Conservation (phyloP, 2,329 filamentous ascomycete species). For the Penicillium sp. region DNA sequence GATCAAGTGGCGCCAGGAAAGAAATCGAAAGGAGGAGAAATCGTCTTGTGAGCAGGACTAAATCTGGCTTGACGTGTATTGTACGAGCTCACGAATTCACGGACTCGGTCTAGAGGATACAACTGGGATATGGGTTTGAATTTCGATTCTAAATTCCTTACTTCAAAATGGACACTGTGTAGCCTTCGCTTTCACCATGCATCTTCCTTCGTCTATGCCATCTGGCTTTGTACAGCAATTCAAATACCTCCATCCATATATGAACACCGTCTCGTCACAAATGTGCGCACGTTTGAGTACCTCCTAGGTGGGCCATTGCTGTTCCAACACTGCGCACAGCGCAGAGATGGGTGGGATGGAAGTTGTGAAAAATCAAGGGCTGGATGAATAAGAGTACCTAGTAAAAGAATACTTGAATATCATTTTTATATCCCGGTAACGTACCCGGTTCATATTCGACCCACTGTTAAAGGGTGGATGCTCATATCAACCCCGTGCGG, state of each 20-base stretch:
- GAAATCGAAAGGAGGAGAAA: slow-evolving; percentile 11
- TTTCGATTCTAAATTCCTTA: background rate
- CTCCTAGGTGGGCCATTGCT: background rate
- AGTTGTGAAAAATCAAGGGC: background rate
- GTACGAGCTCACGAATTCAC: background rate
- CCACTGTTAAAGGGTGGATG: background rate
- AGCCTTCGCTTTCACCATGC: background rate
- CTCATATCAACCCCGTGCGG: background rate
- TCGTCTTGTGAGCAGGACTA: background rate
- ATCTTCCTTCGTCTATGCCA: background rate
- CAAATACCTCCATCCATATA: no score
- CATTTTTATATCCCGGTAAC: background rate
- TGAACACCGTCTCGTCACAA: background rate
- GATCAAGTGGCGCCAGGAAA: slow-evolving; percentile 28
- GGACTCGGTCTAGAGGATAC: background rate
- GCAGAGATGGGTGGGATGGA: background rate
- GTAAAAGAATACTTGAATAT: background rate
- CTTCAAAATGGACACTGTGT: background rate
- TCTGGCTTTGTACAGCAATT: background rate
- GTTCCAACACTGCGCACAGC: background rate
- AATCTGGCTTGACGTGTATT: background rate
- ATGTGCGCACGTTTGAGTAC: background rate
- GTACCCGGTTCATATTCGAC: background rate
- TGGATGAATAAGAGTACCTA: background rate
- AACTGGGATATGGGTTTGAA: background rate